Evolutionary conservation across 2,329 filamentous ascomycete species (phyloP).

Genomic region (Diplodia seriata): DNA sequence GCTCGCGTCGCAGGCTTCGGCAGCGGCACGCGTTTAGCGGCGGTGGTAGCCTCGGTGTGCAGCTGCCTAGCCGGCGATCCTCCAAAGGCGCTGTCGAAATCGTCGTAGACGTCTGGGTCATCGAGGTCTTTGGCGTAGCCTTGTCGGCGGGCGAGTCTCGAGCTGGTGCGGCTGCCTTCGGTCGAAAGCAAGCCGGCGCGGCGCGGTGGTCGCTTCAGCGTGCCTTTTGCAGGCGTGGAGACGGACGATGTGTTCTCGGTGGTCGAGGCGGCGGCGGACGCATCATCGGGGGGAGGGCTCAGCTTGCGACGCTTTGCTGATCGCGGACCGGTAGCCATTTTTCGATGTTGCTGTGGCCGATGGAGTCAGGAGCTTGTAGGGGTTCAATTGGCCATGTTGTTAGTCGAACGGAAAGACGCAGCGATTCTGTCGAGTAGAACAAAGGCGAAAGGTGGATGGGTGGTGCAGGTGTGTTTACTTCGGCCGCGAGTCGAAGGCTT

Average conservation of each 20-base stretch:
- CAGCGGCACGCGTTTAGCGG: constrained; percentile 1
- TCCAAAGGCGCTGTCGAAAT: constrained; percentile 51
- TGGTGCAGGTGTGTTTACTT: constrained; percentile 2
- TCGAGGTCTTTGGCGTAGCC: constrained; percentile 27
- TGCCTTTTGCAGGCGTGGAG: constrained; percentile 1
- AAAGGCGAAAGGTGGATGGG: not conserved
- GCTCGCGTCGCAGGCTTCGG: constrained; percentile 4
- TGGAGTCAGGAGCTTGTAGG: not conserved
- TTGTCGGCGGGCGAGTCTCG: constrained; percentile 8
- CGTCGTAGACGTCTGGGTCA: constrained; percentile 51
- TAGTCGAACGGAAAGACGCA: not conserved
- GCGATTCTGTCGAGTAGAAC: not conserved
- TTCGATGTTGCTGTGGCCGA: not conserved
- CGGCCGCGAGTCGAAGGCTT: constrained; percentile 9
- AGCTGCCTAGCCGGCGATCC: constrained; percentile 16
- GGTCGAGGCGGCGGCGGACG: not conserved
- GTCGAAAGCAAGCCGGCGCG: constrained; percentile 6
- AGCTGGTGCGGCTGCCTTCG: constrained; percentile 3
- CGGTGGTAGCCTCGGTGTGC: constrained; percentile 36
- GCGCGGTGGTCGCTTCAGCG: constrained; percentile 30
- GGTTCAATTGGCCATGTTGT: not conserved
- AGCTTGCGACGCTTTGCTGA: constrained; percentile 29
- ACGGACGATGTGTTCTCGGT: not conserved
- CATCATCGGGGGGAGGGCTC: constrained; percentile 23
- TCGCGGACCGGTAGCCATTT: constrained; percentile 9